phyloP scores from a whole-genome alignment of 805 yeast species.

The Kluyveromyces siamensis region DNA sequence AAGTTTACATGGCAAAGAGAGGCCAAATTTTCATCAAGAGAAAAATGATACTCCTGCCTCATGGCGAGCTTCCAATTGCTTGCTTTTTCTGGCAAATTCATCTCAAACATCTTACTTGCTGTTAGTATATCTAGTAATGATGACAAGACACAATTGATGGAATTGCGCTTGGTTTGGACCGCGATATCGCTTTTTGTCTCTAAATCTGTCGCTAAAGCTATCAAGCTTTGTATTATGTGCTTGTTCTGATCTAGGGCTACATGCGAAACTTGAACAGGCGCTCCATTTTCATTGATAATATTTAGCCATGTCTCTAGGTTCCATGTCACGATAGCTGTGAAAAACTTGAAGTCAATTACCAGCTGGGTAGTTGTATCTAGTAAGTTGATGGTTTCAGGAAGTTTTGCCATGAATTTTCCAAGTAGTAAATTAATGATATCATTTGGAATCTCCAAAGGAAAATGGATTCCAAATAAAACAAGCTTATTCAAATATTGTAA shows the following conservation, averaged over 20 bases:
- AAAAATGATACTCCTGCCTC: slow-evolving; percentile 9
- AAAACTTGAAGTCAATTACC: slow-evolving; percentile 18
- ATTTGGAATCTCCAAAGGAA: slow-evolving; percentile 17
- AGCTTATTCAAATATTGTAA: slow-evolving; percentile 23
- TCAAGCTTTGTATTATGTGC: slow-evolving; percentile 11
- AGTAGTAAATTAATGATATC: slow-evolving; percentile 13
- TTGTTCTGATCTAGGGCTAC: slow-evolving; percentile 1
- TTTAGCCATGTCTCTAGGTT: slow-evolving; percentile 23
- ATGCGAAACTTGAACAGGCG: slow-evolving; percentile 3
- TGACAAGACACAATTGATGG: slow-evolving; percentile 6
- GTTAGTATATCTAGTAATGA: slow-evolving; percentile 18
- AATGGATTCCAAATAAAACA: slow-evolving; percentile 19
- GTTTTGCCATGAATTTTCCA: slow-evolving; percentile 8
- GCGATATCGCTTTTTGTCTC: slow-evolving; percentile 1
- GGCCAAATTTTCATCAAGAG: slow-evolving; percentile 7
- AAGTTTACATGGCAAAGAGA: slow-evolving; percentile 13
- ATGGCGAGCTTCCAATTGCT: slow-evolving; percentile 14
- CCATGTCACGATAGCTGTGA: slow-evolving; percentile 21
- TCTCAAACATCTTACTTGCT: slow-evolving; percentile 21
- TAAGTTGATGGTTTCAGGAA: slow-evolving; percentile 8
- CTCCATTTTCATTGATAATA: slow-evolving; percentile 9
- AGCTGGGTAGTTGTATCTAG: slow-evolving; percentile 8
- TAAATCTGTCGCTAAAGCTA: slow-evolving; percentile 5
- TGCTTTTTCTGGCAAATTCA: slow-evolving; percentile 19
- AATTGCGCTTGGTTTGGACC: background rate